phyloP scores from a whole-genome alignment of 2,329 filamentous ascomycete genomes.

The Mollisia scopiformis region DNA sequence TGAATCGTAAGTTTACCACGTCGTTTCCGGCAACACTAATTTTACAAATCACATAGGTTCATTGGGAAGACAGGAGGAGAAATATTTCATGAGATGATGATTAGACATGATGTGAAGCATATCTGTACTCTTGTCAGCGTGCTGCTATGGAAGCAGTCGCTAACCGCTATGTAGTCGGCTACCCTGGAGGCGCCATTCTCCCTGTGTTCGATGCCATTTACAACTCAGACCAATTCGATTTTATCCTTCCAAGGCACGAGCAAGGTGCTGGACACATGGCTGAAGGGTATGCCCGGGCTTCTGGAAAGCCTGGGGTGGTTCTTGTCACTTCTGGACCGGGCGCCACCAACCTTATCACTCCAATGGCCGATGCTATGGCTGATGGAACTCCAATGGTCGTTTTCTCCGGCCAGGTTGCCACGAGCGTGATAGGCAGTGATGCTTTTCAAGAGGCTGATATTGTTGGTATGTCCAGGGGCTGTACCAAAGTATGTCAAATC shows the following conservation, averaged over 20 bases:
- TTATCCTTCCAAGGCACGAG: slow-evolving; percentile 93
- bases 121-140: slow-evolving; percentile 61
- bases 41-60: slow-evolving; percentile 58
- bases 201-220: slow-evolving; percentile 99
- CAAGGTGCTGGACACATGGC: slow-evolving; percentile 99
- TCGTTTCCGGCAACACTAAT: slow-evolving; percentile 3
- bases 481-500: too few relatives aligned
- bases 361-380: slow-evolving; percentile 93
- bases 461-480: slow-evolving; percentile 88
- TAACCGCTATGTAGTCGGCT: slow-evolving; percentile 62
- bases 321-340: slow-evolving; percentile 96
- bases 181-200: slow-evolving; percentile 93
- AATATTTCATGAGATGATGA: slow-evolving; percentile 99
- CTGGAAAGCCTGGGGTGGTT: slow-evolving; percentile 92
- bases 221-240: slow-evolving; percentile 96
- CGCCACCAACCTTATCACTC: slow-evolving; percentile 94
- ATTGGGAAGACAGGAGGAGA: slow-evolving; percentile 94
- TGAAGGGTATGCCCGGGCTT: slow-evolving; percentile 92
- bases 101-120: slow-evolving; percentile 88
- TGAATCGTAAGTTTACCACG: slow-evolving; percentile 67
- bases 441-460: slow-evolving; percentile 97
- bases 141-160: slow-evolving; percentile 5
- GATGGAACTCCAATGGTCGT: slow-evolving; percentile 97
- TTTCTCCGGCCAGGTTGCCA: slow-evolving; percentile 91
- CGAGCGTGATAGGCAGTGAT: slow-evolving; percentile 88